These are phyloP conservation scores for Verticillium nonalfalfae DNA, from an alignment of 2,329 filamentous ascomycete species.

Conservation along the genomic window DNA sequence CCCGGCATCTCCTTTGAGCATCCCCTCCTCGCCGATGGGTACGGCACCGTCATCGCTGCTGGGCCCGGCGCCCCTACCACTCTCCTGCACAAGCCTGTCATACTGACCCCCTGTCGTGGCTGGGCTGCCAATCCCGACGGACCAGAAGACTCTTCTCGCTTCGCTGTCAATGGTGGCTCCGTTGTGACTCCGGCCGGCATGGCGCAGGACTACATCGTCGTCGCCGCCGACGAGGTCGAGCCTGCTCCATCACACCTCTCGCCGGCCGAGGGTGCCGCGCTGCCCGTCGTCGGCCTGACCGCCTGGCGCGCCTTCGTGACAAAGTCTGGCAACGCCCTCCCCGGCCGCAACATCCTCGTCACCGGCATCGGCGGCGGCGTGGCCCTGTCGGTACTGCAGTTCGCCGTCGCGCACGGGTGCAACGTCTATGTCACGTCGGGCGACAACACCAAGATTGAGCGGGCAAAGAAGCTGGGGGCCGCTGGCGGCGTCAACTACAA, in stretches of 20 bases:
- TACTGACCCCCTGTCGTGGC: constrained; percentile 71
- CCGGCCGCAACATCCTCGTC: constrained; percentile 70
- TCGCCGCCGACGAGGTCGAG: constrained; percentile 70
- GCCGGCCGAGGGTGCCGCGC: constrained; percentile 69
- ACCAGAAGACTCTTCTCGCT: constrained; percentile 58
- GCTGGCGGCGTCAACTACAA: constrained; percentile 79
- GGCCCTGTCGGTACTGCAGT: constrained; percentile 73
- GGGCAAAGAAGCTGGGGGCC: constrained; percentile 67
- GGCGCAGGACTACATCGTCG: constrained; percentile 64
- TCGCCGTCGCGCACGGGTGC: constrained; percentile 67
- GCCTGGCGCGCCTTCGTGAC: constrained; percentile 80
- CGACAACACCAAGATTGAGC: constrained; percentile 66
- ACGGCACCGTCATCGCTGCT: constrained; percentile 62
- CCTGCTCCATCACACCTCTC: constrained; percentile 66
- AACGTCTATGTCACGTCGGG: constrained; percentile 79
- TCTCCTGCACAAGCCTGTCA: constrained; percentile 58
- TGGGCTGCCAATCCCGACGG: constrained; percentile 69
- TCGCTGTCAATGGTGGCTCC: constrained; percentile 65
- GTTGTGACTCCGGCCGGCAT: constrained; percentile 61
- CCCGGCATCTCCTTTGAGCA: constrained; percentile 73
- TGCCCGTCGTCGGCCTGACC: constrained; percentile 81
- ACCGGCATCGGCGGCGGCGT: constrained; percentile 94
- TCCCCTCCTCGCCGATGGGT: constrained; percentile 78
- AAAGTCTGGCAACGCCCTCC: constrained; percentile 61
- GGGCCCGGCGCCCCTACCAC: constrained; percentile 39